Percentiles rank a stretch among this genome's conserved stretches.
Evolutionary conservation across 1,139 yeast species (phyloP).

Genomic region (Yamadazyma triangularis): DNA sequence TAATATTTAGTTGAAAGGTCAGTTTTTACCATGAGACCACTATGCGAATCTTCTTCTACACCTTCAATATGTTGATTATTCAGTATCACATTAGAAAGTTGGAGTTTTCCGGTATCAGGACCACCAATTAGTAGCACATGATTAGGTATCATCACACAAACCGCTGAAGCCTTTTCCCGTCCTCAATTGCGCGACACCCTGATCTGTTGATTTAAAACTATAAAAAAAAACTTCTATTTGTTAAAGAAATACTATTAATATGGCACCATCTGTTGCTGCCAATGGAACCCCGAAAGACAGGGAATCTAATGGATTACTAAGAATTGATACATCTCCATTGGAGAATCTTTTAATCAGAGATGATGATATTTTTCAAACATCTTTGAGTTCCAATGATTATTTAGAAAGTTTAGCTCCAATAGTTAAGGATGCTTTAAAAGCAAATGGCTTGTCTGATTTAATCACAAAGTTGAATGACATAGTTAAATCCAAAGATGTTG

Average conservation of each 20-base stretch:
- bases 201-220: no score
- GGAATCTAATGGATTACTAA: slow-evolving; percentile 1
- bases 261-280: slow-evolving; percentile 6
- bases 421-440: slow-evolving; percentile 61
- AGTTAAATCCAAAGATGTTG: slow-evolving; percentile 58
- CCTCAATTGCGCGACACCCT: no score
- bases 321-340: slow-evolving; percentile 28
- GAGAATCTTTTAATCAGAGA: slow-evolving; percentile 40
- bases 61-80: slow-evolving; percentile 7
- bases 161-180: no score
- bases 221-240: no score
- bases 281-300: not conserved
- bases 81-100: slow-evolving; percentile 21
- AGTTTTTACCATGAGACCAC: slow-evolving; percentile 33
- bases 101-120: slow-evolving; percentile 33
- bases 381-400: slow-evolving; percentile 63
- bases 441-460: slow-evolving; percentile 53
- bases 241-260: no score
- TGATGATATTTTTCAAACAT: slow-evolving; percentile 44
- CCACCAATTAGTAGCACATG: slow-evolving; percentile 37
- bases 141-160: slow-evolving; percentile 25
- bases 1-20: slow-evolving; percentile 31
- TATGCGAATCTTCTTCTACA: slow-evolving; percentile 20
- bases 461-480: slow-evolving; percentile 53
- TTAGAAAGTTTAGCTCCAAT: slow-evolving; percentile 78